Percentiles rank a stretch among this genome's conserved stretches.
These are phyloP conservation scores for Zasmidium angulare DNA, from an alignment of 2,329 filamentous ascomycete species.

Conservation along the genomic window DNA sequence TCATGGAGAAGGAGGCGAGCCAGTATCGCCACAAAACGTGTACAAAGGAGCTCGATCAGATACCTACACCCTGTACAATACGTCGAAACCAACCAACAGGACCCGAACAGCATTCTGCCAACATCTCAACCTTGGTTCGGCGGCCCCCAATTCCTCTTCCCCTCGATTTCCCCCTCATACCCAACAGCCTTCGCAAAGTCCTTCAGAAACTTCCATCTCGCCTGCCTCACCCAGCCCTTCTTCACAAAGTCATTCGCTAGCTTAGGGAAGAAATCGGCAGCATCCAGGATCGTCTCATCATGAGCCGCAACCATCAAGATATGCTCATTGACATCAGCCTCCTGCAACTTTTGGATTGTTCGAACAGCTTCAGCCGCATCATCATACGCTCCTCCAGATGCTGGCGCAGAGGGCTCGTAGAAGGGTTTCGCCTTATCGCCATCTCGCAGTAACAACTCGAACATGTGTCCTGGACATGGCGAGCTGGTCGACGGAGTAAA, in stretches of 20 bases:
- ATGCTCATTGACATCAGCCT: constrained; percentile 46
- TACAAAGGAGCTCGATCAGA: too few species aligned
- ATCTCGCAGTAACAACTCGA: constrained; percentile 40
- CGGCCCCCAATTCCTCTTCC: constrained; percentile 6
- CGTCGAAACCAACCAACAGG: too few species aligned
- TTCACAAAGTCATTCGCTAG: constrained; percentile 47
- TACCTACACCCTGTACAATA: too few species aligned
- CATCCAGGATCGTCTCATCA: constrained; percentile 43
- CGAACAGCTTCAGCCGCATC: constrained; percentile 32
- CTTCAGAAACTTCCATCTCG: constrained; percentile 52
- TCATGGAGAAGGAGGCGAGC: too few species aligned
- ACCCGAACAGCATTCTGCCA: too few species aligned
- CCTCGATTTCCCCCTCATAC: constrained; percentile 8
- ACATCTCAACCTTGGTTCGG: neutral
- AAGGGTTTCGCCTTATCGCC: constrained; percentile 18
- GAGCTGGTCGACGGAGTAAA: constrained; percentile 28
- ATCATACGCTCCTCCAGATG: constrained; percentile 28
- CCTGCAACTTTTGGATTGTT: constrained; percentile 48
- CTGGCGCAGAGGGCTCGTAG: constrained; percentile 32
- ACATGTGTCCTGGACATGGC: constrained; percentile 43
- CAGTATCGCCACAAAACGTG: too few species aligned
- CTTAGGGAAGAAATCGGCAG: constrained; percentile 53
- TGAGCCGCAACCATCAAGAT: constrained; percentile 51
- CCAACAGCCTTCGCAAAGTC: constrained; percentile 42
- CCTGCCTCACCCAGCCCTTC: constrained; percentile 47